Evolutionary conservation across 441 rosid genomes (phyloP).

Genomic region (Rhodomyrtus psidioides): DNA sequence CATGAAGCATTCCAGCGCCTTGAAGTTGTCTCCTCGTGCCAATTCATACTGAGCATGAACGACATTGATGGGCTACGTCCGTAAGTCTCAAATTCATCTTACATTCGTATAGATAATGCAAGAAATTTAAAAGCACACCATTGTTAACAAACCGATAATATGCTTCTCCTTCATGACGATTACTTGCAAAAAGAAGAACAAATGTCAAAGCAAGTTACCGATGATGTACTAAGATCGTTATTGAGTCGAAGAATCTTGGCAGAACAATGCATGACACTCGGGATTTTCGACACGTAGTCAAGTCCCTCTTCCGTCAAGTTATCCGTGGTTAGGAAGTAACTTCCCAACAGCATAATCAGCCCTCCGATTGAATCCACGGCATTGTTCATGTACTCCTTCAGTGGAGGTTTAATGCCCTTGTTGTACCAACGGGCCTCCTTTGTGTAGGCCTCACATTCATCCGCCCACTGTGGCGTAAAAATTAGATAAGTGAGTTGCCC

Average conservation of each 20-base stretch:
- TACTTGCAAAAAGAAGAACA: no score
- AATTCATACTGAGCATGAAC: not conserved
- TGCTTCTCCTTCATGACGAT: no score
- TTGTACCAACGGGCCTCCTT: constrained; percentile 19
- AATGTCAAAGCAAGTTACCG: not conserved
- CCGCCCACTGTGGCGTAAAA: constrained; percentile 13
- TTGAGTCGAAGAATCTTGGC: not conserved
- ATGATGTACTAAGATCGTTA: not conserved
- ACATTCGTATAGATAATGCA: no score
- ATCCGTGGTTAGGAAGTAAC: not conserved
- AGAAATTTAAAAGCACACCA: no score
- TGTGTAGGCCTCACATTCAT: constrained; percentile 16
- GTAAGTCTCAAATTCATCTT: not conserved
- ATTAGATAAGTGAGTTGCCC: not conserved
- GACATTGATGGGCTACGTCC: not conserved
- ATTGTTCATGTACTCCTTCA: constrained; percentile 16
- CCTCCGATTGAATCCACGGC: constrained; percentile 12
- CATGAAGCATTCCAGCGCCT: constrained; percentile 11
- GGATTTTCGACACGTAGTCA: not conserved
- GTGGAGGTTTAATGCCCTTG: constrained; percentile 5
- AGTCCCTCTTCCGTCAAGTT: not conserved
- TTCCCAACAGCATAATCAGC: constrained; percentile 5
- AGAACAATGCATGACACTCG: not conserved
- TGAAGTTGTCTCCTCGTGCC: constrained; percentile 4
- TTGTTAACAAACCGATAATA: no score